phyloP scores from a whole-genome alignment of 306 rosid species.

The Vicia faba region DNA sequence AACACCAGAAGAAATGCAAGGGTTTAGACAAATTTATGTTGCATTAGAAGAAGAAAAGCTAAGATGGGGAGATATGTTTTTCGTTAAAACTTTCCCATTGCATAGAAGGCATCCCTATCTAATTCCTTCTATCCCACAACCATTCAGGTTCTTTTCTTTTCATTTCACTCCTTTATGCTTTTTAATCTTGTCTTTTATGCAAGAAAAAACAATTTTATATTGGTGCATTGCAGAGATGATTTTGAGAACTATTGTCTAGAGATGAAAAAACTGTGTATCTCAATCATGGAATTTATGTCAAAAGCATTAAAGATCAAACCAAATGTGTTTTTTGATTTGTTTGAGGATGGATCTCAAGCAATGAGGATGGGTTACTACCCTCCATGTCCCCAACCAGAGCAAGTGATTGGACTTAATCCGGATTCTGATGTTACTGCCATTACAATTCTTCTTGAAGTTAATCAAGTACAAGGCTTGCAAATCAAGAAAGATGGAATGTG shows the following conservation, averaged over 20 bases:
- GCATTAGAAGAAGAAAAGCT: constrained; percentile 1
- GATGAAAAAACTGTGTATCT: background rate
- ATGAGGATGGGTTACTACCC: background rate
- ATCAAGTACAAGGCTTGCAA: background rate
- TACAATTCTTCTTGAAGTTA: constrained; percentile 6
- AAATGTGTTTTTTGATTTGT: background rate
- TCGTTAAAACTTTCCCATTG: background rate
- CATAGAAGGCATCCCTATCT: too few relatives aligned
- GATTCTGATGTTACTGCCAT: background rate
- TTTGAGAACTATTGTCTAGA: background rate
- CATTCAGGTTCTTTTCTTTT: too few relatives aligned
- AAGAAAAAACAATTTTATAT: too few relatives aligned
- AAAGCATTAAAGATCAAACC: background rate
- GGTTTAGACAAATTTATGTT: constrained; percentile 24
- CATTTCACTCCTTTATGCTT: too few relatives aligned
- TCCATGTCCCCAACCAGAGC: background rate
- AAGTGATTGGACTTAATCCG: background rate
- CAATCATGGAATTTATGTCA: background rate
- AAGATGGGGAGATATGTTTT: constrained; percentile 21
- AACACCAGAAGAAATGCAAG: background rate
- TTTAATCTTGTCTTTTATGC: too few relatives aligned
- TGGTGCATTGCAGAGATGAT: background rate
- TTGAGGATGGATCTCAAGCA: background rate
- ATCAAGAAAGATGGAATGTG: constrained; percentile 34
- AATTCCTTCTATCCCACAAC: too few relatives aligned